Percentiles rank a stretch among this genome's conserved stretches.
These are phyloP conservation scores for Gossypium longicalyx DNA, from an alignment of 345 rosid species.

Conservation along the genomic window DNA sequence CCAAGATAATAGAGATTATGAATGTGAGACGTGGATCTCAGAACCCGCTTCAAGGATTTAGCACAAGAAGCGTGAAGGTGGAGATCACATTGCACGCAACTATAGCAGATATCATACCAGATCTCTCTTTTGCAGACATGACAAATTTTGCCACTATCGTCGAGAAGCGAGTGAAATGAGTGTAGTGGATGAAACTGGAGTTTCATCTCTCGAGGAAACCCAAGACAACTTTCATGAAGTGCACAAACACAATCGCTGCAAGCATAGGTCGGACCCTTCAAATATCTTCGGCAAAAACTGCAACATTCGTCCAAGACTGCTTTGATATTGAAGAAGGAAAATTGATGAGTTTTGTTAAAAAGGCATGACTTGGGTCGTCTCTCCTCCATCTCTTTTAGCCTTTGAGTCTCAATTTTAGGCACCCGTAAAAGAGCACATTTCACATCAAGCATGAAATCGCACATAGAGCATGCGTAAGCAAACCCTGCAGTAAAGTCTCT, in stretches of 20 bases:
- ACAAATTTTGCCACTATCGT: neutral
- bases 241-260: neutral
- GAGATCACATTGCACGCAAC: neutral
- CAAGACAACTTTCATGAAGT: neutral
- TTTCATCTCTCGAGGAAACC: neutral
- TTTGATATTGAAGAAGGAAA: neutral
- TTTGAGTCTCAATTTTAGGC: neutral
- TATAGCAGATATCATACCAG: neutral
- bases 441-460: conserved; percentile 17
- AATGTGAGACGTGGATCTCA: neutral
- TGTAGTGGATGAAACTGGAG: neutral
- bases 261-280: neutral
- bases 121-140: neutral
- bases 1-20: neutral
- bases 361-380: neutral
- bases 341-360: conserved; percentile 5
- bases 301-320: neutral
- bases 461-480: conserved; percentile 3
- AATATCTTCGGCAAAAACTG: neutral
- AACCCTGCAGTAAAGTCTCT: neutral
- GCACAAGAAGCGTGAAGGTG: neutral
- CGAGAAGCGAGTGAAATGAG: neutral
- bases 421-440: neutral
- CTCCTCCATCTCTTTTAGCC: neutral
- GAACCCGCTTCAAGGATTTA: neutral